phyloP scores from a whole-genome alignment of 352 stramenopile genomes.

The Globisporangium uncinulatum region DNA sequence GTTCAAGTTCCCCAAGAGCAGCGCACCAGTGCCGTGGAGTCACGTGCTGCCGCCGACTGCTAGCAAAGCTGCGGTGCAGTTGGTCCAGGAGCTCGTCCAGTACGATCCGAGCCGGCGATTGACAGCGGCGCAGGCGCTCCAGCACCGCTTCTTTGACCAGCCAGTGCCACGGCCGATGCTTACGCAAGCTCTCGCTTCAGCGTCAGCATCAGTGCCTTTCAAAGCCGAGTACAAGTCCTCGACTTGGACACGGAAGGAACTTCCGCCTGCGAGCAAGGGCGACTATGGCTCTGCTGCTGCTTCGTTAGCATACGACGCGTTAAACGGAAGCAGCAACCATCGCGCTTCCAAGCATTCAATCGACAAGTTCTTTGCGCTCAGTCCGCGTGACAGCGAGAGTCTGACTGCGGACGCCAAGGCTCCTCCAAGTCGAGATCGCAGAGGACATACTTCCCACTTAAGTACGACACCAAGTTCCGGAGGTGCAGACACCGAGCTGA shows the following conservation, averaged over 20 bases:
- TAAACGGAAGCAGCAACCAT: background rate
- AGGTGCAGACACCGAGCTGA: background rate
- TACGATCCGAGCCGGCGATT: conserved; percentile 88
- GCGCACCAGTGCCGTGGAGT: conserved; percentile 57
- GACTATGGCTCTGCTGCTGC: conserved; percentile 1
- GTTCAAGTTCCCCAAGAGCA: conserved; percentile 88
- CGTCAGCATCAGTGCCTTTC: conserved; percentile 4
- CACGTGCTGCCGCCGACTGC: conserved; percentile 67
- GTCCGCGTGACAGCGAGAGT: conserved; percentile 14
- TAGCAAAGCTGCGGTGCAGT: conserved; percentile 56
- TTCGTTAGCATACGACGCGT: conserved; percentile 1
- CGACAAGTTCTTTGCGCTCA: conserved; percentile 10
- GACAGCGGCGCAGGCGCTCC: conserved; percentile 86
- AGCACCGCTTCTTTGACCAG: conserved; percentile 92
- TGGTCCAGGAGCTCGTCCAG: conserved; percentile 89
- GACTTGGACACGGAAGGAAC: conserved; percentile 12
- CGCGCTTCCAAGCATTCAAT: conserved; percentile 4
- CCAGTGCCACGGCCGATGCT: conserved; percentile 36
- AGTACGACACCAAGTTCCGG: background rate
- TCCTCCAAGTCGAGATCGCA: background rate
- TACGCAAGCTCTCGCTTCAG: conserved; percentile 4
- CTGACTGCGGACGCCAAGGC: conserved; percentile 15
- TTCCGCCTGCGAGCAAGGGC: conserved; percentile 3
- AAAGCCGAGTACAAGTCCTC: conserved; percentile 30
- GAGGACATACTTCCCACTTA: background rate